These are phyloP conservation scores for Candida manassasensis DNA, from an alignment of 805 yeast genomes.

Conservation along the genomic window DNA sequence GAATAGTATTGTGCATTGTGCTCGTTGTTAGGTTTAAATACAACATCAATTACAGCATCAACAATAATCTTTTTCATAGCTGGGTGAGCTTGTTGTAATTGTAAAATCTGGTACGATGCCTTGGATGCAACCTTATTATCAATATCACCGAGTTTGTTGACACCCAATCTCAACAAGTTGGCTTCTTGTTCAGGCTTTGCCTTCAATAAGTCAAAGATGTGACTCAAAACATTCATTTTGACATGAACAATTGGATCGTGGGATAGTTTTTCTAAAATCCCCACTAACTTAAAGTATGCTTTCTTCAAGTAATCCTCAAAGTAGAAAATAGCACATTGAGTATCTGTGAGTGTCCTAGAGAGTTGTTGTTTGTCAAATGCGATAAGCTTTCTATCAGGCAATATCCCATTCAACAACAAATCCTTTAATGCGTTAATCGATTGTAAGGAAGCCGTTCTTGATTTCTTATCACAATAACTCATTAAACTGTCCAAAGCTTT, in stretches of 20 bases:
- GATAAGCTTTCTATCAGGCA: conserved; percentile 79
- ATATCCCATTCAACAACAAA: conserved; percentile 74
- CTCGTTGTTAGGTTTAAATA: conserved; percentile 67
- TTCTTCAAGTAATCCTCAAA: conserved; percentile 88
- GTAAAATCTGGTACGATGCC: conserved; percentile 74
- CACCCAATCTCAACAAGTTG: conserved; percentile 80
- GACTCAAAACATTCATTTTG: conserved; percentile 68
- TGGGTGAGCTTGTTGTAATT: conserved; percentile 87
- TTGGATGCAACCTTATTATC: conserved; percentile 89
- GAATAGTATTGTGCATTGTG: conserved; percentile 88
- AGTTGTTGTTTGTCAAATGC: conserved; percentile 75
- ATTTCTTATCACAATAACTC: conserved; percentile 80
- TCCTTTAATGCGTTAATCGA: conserved; percentile 88
- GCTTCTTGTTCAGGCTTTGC: conserved; percentile 96
- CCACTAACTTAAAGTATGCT: conserved; percentile 68
- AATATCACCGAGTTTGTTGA: conserved; percentile 89
- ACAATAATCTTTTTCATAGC: conserved; percentile 85
- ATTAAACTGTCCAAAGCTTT: conserved; percentile 78
- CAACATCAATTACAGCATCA: conserved; percentile 74
- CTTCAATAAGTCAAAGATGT: conserved; percentile 73
- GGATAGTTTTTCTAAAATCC: conserved; percentile 71
- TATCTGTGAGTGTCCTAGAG: conserved; percentile 32
- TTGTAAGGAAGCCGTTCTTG: conserved; percentile 88
- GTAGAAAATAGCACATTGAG: conserved; percentile 66
- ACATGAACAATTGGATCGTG: conserved; percentile 91